Base-by-base conservation (phyloP, 805 yeast species). In the Barnettozyma californica region DNA sequence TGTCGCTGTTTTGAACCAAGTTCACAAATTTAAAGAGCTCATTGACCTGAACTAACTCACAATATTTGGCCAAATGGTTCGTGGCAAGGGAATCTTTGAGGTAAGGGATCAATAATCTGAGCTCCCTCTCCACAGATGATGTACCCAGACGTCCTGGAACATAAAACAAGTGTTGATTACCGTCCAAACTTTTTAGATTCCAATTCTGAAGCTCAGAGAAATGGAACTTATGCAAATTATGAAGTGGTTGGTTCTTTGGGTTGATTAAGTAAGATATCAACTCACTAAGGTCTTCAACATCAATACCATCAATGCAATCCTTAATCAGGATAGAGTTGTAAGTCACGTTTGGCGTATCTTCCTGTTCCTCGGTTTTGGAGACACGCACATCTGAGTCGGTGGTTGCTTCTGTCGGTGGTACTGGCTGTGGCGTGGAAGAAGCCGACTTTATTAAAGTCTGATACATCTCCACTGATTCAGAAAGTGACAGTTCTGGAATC, bases 251-350 rank as follows among this genome's bases (percentile, higher is more conserved):
- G 5, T n/a, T 43, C 45, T 13, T 38, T 39, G 16, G 41, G 41
- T 16, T 23, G 9, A 52, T 59, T 41, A 64, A 50, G 47, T 57
- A 66, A 14, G 49, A 41, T 16, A 61, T 54, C 4, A 65, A 62
- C 16, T 63, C 61, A 39, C 51, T 59, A 3, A 68, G 41, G 26
- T 67, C 62, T 0, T 63, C 59, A 8, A 61, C 48, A 37, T 80
- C 74, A 1, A 76, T 69, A 1, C 87, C 87, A 44, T 75, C 68
- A 35, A 76, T 75, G 3, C 79, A 69, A 47, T 78, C 81, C 33
- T 68, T 67, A 11, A 85, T 71, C 14, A 77, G 56, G 45, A 84
- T 68, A 1, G 85, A 80, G 62, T 84, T 84, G 64, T 59, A 61
- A 11, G 68, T 60, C 5, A 66, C 64, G 9, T 59, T 59, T 2